Base-by-base conservation (phyloP, 2,329 filamentous ascomycete species). In the Penicillium occitanis region DNA sequence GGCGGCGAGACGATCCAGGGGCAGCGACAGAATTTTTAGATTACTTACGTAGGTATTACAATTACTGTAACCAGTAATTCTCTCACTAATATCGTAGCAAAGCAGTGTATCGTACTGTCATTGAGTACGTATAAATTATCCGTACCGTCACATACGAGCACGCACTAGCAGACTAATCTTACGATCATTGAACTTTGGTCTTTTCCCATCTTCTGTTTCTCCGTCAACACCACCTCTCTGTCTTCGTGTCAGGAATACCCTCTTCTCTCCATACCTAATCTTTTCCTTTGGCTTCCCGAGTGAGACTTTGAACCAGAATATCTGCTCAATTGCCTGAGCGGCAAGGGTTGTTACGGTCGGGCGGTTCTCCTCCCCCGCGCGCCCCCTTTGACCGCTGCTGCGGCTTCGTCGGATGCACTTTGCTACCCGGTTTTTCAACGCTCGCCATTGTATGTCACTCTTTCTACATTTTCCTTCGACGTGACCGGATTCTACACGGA, bases 311-410 rank as follows among this genome's bases (percentile, higher is more conserved):
- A n/a, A 50, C 11, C 51, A 22, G 14, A 44, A 22, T 40, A 40
- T 46, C 50, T 58, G 51, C 40, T 44, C 51, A 37, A 58, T 57
- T 59, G 37, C 42, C 35, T 58, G 35, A 64, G 65, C 61, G 44
- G 65, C 65, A 50, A 61, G 61, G 61, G 65, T 44, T 61, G 35
- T 64, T 25, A 55, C 65, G 37, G 61, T 55, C 40, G 61, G 61
- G 57, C 58, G 50, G 19, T 37, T 53, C 62, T 57, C 42, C 48
- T 46, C 60, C 64, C 64, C 59, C 59, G 42, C 60, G 60, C 60
- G 63, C 35, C 63, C 53, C 51, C 62, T 48, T 67, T 64, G 65
- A 67, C 61, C 61, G 65, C 65, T 58, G 63, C 46, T 48, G 57
- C 65, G 65, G 61, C 44, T 64, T 46, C 40, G 28, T 62, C 65